Percentiles rank a stretch among this genome's conserved stretches.
Conservation (phyloP, 164 flowering plant species). For the Cinnamomum micranthum region DNA sequence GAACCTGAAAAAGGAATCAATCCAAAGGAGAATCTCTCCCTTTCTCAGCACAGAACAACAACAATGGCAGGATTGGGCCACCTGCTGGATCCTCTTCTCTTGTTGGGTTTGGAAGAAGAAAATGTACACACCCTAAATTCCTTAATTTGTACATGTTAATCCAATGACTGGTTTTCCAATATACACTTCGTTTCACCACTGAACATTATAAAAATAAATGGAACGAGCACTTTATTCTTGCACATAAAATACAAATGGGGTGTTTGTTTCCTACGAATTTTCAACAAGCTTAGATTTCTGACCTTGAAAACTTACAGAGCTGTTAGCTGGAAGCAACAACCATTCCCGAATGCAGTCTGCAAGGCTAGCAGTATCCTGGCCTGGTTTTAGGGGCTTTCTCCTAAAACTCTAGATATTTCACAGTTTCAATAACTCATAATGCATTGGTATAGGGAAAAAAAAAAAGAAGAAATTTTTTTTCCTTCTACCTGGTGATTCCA, state of each 20-base stretch:
- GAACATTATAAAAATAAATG: not conserved
- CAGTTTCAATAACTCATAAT: not conserved
- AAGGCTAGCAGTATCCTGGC: conserved; percentile 46
- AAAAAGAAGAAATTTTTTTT: too few species aligned
- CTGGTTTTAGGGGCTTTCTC: conserved; percentile 46
- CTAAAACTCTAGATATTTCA: conserved; percentile 44
- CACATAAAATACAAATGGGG: not conserved
- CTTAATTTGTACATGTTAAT: not conserved
- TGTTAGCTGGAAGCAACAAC: conserved; percentile 15
- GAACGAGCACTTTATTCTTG: not conserved
- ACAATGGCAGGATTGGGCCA: too few species aligned
- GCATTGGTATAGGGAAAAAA: not conserved
- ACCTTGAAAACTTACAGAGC: conserved; percentile 16
- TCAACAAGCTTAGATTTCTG: conserved; percentile 22
- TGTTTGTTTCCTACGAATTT: not conserved
- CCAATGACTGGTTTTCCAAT: too few species aligned
- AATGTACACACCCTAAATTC: not conserved
- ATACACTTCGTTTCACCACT: not conserved
- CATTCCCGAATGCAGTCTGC: conserved; percentile 45
- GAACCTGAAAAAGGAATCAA: too few species aligned
- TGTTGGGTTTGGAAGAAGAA: too few species aligned
- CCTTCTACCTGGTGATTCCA: conserved; percentile 82
- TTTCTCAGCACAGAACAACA: too few species aligned
- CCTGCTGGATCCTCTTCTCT: too few species aligned
- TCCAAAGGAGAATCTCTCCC: too few species aligned